Percentiles rank a stretch among this genome's conserved stretches.
Conservation (phyloP, 805 yeast genomes). For the Pichia nanzhaoensis region DNA sequence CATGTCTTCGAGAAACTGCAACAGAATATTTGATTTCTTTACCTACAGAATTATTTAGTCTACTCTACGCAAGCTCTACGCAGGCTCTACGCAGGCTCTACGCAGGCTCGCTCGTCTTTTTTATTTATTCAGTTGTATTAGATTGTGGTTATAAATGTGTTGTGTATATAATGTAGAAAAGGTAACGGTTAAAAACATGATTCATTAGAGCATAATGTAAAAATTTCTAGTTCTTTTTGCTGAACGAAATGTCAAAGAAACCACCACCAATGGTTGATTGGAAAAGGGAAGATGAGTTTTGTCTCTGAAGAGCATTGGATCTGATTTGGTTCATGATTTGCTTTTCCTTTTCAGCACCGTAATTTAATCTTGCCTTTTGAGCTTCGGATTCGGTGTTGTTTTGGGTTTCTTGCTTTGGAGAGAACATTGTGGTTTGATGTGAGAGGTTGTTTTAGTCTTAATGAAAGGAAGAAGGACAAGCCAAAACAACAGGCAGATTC, state of each 20-base stretch:
- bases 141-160: background rate
- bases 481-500: too few species aligned
- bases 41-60: background rate
- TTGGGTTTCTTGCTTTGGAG: slow-evolving; percentile 24
- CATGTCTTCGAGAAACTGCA: too few species aligned
- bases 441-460: too few species aligned
- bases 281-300: slow-evolving; percentile 22
- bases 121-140: background rate
- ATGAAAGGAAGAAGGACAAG: background rate
- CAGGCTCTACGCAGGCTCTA: too few species aligned
- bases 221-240: slow-evolving; percentile 16
- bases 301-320: slow-evolving; percentile 23
- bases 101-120: too few species aligned
- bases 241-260: slow-evolving; percentile 27
- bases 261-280: slow-evolving; percentile 27
- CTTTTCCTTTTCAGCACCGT: slow-evolving; percentile 36
- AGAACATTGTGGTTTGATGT: slow-evolving; percentile 23
- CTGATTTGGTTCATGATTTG: slow-evolving; percentile 34
- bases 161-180: background rate
- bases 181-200: background rate
- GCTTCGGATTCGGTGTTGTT: slow-evolving; percentile 29
- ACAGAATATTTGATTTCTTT: background rate
- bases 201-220: background rate
- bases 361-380: slow-evolving; percentile 28
- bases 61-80: too few species aligned